Evolutionary conservation across 768 basidiomycete species (phyloP).

Genomic region (Epithele typhae): DNA sequence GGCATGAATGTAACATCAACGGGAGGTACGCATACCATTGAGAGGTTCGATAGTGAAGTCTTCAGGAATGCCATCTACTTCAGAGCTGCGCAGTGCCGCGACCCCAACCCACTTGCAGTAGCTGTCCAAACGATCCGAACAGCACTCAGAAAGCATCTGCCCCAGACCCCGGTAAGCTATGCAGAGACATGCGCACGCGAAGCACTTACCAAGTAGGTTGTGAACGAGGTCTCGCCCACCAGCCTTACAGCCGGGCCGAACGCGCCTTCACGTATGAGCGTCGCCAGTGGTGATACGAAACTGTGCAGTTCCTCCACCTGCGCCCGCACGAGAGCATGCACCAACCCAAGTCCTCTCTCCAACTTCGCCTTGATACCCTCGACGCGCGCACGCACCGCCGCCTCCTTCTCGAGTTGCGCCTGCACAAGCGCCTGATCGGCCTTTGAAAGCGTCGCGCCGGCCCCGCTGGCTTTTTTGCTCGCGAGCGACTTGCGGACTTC

Average conservation of each 20-base stretch:
- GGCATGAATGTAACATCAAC: no score
- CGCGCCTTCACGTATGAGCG: constrained; percentile 61
- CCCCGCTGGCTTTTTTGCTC: constrained; percentile 52
- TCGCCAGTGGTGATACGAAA: constrained; percentile 55
- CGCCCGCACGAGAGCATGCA: constrained; percentile 55
- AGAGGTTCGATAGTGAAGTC: constrained; percentile 71
- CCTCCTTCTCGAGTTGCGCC: constrained; percentile 80
- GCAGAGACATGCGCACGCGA: no score
- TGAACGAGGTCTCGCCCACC: constrained; percentile 59
- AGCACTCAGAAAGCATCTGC: constrained; percentile 65
- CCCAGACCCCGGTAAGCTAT: neutral
- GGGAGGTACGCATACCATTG: constrained; percentile 48
- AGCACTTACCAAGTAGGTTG: constrained; percentile 70
- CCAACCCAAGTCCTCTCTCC: constrained; percentile 63
- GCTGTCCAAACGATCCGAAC: constrained; percentile 68
- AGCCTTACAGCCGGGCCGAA: constrained; percentile 56
- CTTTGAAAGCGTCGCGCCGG: constrained; percentile 59
- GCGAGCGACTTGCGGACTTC: constrained; percentile 86
- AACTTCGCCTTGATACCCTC: constrained; percentile 47
- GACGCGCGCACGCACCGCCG: constrained; percentile 60
- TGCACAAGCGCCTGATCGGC: constrained; percentile 81
- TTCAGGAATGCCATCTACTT: constrained; percentile 63
- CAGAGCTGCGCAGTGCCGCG: constrained; percentile 73
- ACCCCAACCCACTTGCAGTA: constrained; percentile 74
- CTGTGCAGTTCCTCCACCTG: constrained; percentile 47